Percentiles rank a stretch among this genome's conserved stretches.
Conservation (phyloP, 257 asterid species). For the Fraxinus pennsylvanica region DNA sequence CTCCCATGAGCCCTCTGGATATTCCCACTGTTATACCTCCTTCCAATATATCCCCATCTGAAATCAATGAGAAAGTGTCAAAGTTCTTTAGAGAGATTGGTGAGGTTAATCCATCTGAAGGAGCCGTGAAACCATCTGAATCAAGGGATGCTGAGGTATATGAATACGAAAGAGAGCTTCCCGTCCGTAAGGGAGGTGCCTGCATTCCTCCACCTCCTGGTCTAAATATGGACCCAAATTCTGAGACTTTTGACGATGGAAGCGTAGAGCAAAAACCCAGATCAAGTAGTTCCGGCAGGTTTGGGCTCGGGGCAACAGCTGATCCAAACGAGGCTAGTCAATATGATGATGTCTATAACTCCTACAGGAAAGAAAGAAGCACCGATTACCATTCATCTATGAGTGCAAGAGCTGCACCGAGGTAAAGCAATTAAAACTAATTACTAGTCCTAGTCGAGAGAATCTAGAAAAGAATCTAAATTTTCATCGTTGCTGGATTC, state of each 20-base stretch:
- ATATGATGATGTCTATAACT: conserved; percentile 88
- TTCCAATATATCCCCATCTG: conserved; percentile 66
- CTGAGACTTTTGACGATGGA: conserved; percentile 66
- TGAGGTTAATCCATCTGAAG: conserved; percentile 91
- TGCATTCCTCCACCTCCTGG: conserved; percentile 88
- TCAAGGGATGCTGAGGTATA: conserved; percentile 55
- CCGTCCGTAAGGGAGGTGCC: conserved; percentile 84
- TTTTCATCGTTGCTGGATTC: not conserved
- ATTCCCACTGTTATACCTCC: conserved; percentile 92
- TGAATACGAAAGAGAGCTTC: conserved; percentile 67
- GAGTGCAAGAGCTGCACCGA: conserved; percentile 77
- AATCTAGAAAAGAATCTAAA: not conserved
- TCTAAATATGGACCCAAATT: conserved; percentile 62
- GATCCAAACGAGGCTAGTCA: conserved; percentile 81
- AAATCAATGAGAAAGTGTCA: conserved; percentile 83
- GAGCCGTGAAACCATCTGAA: conserved; percentile 68
- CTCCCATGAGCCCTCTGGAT: conserved; percentile 94
- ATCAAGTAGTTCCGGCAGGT: conserved; percentile 61
- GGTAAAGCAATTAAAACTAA: conserved; percentile 27
- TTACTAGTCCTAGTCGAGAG: not conserved
- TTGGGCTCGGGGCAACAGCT: conserved; percentile 84
- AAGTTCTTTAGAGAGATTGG: conserved; percentile 91
- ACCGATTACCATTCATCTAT: conserved; percentile 75
- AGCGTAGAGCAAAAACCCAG: conserved; percentile 68
- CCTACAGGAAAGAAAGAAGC: conserved; percentile 92